A percentile compares a stretch with the other conserved stretches of the same genome.
phyloP scores from a whole-genome alignment of 2,329 filamentous ascomycete species.

The Ramularia collo-cygni region DNA sequence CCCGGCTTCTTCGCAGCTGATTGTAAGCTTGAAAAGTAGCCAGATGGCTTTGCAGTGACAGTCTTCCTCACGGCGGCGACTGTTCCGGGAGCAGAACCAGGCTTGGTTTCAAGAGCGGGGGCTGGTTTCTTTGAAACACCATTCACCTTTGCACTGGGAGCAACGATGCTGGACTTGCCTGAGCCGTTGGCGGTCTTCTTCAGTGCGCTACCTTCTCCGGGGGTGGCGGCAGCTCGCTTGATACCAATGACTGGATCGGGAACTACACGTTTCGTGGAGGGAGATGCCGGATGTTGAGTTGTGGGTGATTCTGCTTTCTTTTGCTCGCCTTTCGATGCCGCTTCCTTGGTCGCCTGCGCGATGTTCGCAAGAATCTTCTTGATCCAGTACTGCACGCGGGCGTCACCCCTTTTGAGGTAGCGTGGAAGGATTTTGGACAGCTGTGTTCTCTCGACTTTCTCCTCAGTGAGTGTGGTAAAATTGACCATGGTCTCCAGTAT shows the following conservation, averaged over 20 bases:
- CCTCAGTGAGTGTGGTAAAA: constrained; percentile 56
- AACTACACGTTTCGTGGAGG: constrained; percentile 28
- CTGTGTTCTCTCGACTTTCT: constrained; percentile 56
- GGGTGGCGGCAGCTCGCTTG: constrained; percentile 25
- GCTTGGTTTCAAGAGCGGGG: constrained; percentile 10
- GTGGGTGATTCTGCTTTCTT: constrained; percentile 26
- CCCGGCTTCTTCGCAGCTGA: constrained; percentile 40
- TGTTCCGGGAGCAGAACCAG: constrained; percentile 10
- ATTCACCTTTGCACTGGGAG: constrained; percentile 15
- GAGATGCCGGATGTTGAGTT: constrained; percentile 19
- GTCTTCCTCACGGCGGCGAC: constrained; percentile 21
- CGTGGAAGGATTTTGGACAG: constrained; percentile 58
- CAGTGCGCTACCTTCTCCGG: constrained; percentile 20
- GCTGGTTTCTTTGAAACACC: constrained; percentile 22
- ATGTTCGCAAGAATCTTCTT: constrained; percentile 47
- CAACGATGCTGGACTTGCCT: constrained; percentile 15
- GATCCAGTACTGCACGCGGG: constrained; percentile 56
- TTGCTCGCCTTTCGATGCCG: constrained; percentile 36
- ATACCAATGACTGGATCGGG: constrained; percentile 26
- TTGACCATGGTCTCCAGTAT: constrained; percentile 53
- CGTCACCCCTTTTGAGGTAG: constrained; percentile 59
- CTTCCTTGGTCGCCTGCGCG: constrained; percentile 18
- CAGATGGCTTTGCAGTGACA: constrained; percentile 39
- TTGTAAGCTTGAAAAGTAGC: constrained; percentile 41
- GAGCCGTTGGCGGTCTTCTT: constrained; percentile 30